A percentile compares a stretch with the other conserved stretches of the same genome.
phyloP scores from a whole-genome alignment of 78 protist species.

The Polysphondylium violaceum region DNA sequence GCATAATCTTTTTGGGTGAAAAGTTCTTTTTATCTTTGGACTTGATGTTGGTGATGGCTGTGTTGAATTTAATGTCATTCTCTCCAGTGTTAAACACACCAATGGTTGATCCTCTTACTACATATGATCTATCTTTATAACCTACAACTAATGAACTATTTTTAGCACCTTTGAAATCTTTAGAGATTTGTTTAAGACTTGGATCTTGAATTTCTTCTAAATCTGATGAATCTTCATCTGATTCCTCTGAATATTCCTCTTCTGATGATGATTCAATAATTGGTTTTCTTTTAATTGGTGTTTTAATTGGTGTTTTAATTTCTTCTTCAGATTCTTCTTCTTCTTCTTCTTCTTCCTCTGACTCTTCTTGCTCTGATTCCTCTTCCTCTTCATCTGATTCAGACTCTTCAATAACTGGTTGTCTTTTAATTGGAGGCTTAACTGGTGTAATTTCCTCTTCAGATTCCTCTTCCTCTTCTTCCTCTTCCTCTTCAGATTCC shows the following conservation, averaged over 20 bases:
- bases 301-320: background rate
- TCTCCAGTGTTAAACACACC: slow-evolving; percentile 83
- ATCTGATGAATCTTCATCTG: background rate
- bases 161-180: slow-evolving; percentile 28
- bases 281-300: slow-evolving; percentile 25
- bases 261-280: background rate
- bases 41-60: slow-evolving; percentile 47
- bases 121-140: slow-evolving; percentile 78
- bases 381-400: slow-evolving; percentile 38
- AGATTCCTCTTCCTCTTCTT: slow-evolving; percentile 4
- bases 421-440: slow-evolving; percentile 28
- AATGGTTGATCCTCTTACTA: slow-evolving; percentile 79
- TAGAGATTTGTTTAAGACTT: slow-evolving; percentile 9
- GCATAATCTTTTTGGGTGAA: slow-evolving; percentile 82
- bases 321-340: slow-evolving; percentile 15
- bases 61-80: slow-evolving; percentile 59
- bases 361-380: background rate
- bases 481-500: slow-evolving; percentile 21
- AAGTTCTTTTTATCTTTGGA: slow-evolving; percentile 53
- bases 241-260: background rate
- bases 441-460: background rate
- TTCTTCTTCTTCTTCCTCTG: slow-evolving; percentile 28
- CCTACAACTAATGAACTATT: slow-evolving; percentile 71
- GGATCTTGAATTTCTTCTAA: background rate
- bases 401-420: slow-evolving; percentile 17